Evolutionary conservation across 495 filamentous ascomycete genomes (phyloP).

Genomic region (Tetracladium marchalianum): DNA sequence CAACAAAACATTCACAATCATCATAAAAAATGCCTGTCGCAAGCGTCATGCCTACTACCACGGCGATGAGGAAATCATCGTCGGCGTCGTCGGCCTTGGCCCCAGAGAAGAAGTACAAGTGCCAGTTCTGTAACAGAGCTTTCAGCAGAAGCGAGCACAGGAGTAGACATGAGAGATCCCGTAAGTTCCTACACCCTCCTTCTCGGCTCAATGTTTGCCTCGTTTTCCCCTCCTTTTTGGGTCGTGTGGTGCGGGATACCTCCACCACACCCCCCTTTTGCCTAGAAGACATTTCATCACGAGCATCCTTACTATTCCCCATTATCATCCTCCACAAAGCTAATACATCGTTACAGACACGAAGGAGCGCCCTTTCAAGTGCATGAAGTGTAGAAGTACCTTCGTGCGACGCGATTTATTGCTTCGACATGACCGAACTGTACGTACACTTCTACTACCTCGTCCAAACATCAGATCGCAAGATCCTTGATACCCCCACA

Average conservation of each 20-base stretch:
- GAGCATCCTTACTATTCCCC: conserved; percentile 14
- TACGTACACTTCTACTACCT: conserved; percentile 22
- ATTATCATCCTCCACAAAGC: conserved; percentile 3
- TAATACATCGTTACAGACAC: conserved; percentile 54
- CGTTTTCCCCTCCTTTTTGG: background rate
- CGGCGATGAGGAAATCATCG: conserved; percentile 27
- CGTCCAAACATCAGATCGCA: too few species aligned
- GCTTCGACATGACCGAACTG: conserved; percentile 93
- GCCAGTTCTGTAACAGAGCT: conserved; percentile 94
- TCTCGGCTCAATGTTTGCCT: background rate
- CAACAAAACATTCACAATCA: conserved; percentile 28
- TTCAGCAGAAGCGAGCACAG: conserved; percentile 97
- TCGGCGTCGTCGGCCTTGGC: conserved; percentile 49
- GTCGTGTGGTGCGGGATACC: background rate
- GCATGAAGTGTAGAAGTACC: conserved; percentile 93
- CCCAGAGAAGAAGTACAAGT: conserved; percentile 98
- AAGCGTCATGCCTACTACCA: conserved; percentile 44
- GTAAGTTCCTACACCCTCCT: conserved; percentile 51
- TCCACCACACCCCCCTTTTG: conserved; percentile 1
- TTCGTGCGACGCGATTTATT: conserved; percentile 96
- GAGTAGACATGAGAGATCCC: conserved; percentile 92
- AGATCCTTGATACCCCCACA: too few species aligned
- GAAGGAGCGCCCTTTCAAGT: conserved; percentile 98
- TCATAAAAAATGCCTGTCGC: conserved; percentile 45
- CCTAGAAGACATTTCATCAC: conserved; percentile 1